Evolutionary conservation across 1,284 basidiomycete genomes (phyloP).

Genomic region (Ustilago trichophora): DNA sequence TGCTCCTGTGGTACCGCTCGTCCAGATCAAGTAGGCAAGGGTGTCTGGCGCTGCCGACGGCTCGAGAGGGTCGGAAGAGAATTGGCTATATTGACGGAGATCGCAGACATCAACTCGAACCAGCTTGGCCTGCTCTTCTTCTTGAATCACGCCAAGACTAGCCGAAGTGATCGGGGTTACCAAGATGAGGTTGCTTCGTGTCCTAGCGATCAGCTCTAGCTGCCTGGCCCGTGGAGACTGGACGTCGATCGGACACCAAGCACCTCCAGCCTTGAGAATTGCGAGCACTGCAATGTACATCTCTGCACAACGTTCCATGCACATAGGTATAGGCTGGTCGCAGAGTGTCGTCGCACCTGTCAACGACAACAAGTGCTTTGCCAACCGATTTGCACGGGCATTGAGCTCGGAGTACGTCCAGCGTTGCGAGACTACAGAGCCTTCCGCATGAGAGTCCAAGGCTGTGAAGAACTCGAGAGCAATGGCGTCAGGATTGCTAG

Average conservation of each 20-base stretch:
- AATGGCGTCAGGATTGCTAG: background rate
- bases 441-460: too few relatives aligned
- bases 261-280: slow-evolving; percentile 28
- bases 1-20: slow-evolving; percentile 55
- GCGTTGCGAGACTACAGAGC: too few relatives aligned
- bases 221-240: slow-evolving; percentile 39
- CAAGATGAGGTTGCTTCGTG: slow-evolving; percentile 18
- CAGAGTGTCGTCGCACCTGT: background rate
- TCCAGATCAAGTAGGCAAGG: slow-evolving; percentile 59
- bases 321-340: slow-evolving; percentile 18
- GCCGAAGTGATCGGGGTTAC: slow-evolving; percentile 2
- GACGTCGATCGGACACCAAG: slow-evolving; percentile 60
- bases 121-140: background rate
- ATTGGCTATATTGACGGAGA: background rate
- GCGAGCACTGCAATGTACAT: slow-evolving; percentile 18
- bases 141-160: background rate
- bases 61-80: too few relatives aligned
- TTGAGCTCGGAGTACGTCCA: too few relatives aligned
- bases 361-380: slow-evolving; percentile 4
- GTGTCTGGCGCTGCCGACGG: too few relatives aligned
- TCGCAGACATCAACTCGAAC: background rate
- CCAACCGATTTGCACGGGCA: too few relatives aligned
- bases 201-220: slow-evolving; percentile 32
- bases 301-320: slow-evolving; percentile 13
- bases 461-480: slow-evolving; percentile 26